A percentile compares a stretch with the other conserved stretches of the same genome.
Evolutionary conservation across 2,329 filamentous ascomycete genomes (phyloP).

Genomic region (Fusarium sp.): DNA sequence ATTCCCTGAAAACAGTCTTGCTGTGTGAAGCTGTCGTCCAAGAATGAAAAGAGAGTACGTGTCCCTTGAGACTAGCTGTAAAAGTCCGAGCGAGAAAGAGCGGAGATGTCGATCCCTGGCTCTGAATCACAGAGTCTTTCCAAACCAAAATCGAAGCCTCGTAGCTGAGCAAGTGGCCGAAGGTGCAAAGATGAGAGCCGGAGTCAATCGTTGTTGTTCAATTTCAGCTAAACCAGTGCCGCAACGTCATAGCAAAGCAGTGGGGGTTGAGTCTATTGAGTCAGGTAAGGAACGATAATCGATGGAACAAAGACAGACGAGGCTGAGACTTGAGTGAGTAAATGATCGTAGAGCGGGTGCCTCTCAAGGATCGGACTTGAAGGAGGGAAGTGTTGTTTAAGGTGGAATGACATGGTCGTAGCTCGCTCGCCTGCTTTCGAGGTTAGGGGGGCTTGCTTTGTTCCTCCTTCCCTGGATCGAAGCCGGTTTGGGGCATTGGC

Average conservation of each 20-base stretch:
- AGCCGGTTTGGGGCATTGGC: constrained; percentile 44
- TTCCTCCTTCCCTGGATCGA: constrained; percentile 35
- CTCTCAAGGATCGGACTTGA: constrained; percentile 36
- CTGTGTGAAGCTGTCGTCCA: neutral
- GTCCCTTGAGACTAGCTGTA: constrained; percentile 23
- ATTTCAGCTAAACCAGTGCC: constrained; percentile 40
- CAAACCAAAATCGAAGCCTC: neutral
- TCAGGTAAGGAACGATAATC: constrained; percentile 23
- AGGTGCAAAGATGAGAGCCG: constrained; percentile 14
- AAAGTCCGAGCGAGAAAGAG: constrained; percentile 28
- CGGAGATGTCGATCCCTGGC: constrained; percentile 19
- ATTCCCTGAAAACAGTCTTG: neutral
- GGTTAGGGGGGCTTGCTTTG: constrained; percentile 38
- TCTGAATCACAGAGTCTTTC: neutral
- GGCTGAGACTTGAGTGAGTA: constrained; percentile 24
- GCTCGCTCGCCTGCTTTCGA: constrained; percentile 23
- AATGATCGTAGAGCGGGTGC: constrained; percentile 6
- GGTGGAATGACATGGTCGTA: constrained; percentile 44
- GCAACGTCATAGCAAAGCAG: constrained; percentile 43
- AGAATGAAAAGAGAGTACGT: constrained; percentile 39
- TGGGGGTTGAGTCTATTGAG: constrained; percentile 13
- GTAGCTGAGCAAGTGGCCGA: neutral
- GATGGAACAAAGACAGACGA: constrained; percentile 21
- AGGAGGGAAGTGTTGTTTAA: constrained; percentile 42
- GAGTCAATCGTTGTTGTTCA: constrained; percentile 25